A percentile compares a stretch with the other conserved stretches of the same genome.
These are phyloP conservation scores for Lasiodiplodia hormozganensis DNA, from an alignment of 2,329 filamentous ascomycete species.

Conservation along the genomic window DNA sequence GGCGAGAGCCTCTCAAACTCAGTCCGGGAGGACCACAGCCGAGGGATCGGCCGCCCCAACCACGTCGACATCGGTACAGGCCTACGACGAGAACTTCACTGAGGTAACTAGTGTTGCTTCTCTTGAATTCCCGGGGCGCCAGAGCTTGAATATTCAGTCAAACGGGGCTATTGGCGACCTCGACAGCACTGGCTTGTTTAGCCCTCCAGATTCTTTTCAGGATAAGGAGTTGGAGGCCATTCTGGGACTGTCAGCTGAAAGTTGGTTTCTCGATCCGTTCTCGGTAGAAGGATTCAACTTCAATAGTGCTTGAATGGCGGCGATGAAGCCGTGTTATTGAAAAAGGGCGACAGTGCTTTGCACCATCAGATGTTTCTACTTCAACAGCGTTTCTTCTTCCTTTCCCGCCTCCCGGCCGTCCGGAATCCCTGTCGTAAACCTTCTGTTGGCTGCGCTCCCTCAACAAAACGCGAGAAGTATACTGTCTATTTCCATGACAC, in stretches of 20 bases:
- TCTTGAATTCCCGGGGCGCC: background rate
- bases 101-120: background rate
- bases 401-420: too few species aligned
- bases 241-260: background rate
- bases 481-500: too few species aligned
- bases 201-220: background rate
- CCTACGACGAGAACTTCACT: background rate
- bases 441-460: too few species aligned
- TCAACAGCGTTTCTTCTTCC: too few species aligned
- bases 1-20: background rate
- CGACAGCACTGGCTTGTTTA: background rate
- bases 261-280: conserved; percentile 13
- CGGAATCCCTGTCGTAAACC: too few species aligned
- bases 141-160: too few species aligned
- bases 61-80: too few species aligned
- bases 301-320: background rate
- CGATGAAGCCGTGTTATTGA: too few species aligned
- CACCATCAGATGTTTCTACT: too few species aligned
- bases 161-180: background rate
- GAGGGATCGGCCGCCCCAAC: too few species aligned
- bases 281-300: background rate
- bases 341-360: too few species aligned
- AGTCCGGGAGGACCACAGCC: background rate
- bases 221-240: conserved; percentile 8
- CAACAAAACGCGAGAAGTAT: too few species aligned